phyloP scores from a whole-genome alignment of 352 stramenopile species.

The Globisporangium parvum region DNA sequence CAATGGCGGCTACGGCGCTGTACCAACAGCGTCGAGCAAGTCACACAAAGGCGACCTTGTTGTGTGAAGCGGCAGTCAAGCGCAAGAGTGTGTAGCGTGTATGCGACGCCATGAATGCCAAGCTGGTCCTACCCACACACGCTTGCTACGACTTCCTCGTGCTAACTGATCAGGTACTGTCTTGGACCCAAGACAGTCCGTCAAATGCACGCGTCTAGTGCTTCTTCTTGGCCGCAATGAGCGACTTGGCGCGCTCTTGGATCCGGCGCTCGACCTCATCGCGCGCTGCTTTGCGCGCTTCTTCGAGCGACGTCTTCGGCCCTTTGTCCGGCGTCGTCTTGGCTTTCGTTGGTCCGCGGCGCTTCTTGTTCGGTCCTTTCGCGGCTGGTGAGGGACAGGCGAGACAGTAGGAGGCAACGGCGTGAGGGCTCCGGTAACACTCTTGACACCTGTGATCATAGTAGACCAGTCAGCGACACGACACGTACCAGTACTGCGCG shows the following conservation, averaged over 20 bases:
- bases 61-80: background rate
- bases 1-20: background rate
- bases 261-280: slow-evolving; percentile 66
- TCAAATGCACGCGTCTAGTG: slow-evolving; percentile 18
- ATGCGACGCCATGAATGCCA: background rate
- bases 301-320: slow-evolving; percentile 41
- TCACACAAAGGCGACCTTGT: slow-evolving; percentile 1
- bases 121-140: background rate
- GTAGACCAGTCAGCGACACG: background rate
- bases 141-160: too few relatives aligned
- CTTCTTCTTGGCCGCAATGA: slow-evolving; percentile 66
- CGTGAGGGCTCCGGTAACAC: background rate
- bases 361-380: slow-evolving; percentile 47
- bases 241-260: slow-evolving; percentile 47
- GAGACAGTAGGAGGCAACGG: background rate
- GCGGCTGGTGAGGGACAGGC: slow-evolving; percentile 15
- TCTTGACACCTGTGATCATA: slow-evolving; percentile 1
- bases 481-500: slow-evolving; percentile 32
- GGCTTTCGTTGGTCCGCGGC: slow-evolving; percentile 37
- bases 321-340: slow-evolving; percentile 23
- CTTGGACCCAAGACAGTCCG: too few relatives aligned
- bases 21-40: background rate
- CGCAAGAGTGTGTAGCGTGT: too few relatives aligned
- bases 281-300: slow-evolving; percentile 61
- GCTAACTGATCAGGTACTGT: too few relatives aligned